These are phyloP conservation scores for Mycena metata DNA, from an alignment of 768 basidiomycete species.

Conservation along the genomic window DNA sequence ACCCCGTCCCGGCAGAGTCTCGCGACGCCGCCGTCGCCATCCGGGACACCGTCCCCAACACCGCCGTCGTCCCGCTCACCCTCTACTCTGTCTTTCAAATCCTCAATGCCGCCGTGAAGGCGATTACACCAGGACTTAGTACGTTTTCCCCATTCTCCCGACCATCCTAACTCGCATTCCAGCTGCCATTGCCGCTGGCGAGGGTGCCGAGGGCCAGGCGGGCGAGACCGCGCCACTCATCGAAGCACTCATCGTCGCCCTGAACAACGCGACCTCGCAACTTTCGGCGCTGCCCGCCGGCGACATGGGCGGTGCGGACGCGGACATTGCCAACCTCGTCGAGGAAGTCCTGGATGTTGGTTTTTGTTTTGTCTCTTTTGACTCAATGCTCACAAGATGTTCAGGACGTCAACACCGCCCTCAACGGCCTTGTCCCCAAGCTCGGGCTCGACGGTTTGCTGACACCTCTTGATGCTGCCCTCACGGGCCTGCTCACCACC, in stretches of 20 bases:
- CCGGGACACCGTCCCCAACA: neutral
- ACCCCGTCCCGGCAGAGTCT: neutral
- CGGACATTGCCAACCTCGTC: slow-evolving; percentile 16
- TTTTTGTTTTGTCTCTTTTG: neutral
- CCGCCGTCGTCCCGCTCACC: slow-evolving; percentile 23
- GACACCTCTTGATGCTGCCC: slow-evolving; percentile 13
- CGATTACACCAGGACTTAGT: slow-evolving; percentile 17
- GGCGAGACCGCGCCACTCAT: slow-evolving; percentile 17
- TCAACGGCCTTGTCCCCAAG: slow-evolving; percentile 29
- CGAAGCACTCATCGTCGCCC: neutral
- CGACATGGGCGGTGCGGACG: slow-evolving; percentile 13
- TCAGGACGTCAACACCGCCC: slow-evolving; percentile 14
- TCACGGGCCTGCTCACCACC: slow-evolving; percentile 12
- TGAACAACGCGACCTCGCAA: slow-evolving; percentile 14
- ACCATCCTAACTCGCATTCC: neutral
- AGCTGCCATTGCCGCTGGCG: slow-evolving; percentile 1
- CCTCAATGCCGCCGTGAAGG: slow-evolving; percentile 7
- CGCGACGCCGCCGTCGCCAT: too few relatives aligned
- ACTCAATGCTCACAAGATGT: neutral
- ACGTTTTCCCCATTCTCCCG: neutral
- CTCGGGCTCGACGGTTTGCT: slow-evolving; percentile 17
- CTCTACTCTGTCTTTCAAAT: slow-evolving; percentile 18
- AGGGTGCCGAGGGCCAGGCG: slow-evolving; percentile 1
- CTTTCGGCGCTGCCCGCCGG: slow-evolving; percentile 11
- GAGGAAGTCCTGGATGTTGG: slow-evolving; percentile 12